Base-by-base conservation (phyloP, 768 basidiomycete genomes). In the Trametes cubensis region DNA sequence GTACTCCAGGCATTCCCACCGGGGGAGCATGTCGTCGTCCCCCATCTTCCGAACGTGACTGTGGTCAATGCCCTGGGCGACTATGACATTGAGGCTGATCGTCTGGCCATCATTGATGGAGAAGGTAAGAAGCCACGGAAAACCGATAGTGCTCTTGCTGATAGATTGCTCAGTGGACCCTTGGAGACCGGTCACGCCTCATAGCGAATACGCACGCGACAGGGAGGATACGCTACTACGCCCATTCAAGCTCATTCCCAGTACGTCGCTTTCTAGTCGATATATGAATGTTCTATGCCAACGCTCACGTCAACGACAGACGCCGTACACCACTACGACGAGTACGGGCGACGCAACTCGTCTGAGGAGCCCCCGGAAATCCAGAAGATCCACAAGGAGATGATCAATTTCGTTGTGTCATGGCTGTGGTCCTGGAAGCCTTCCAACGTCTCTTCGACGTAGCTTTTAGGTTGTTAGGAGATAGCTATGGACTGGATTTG, bases 201-300 rank as follows among this genome's bases (percentile, higher is more conserved):
- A 92, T 71, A 90, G 90, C 65, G 78, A 82, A 52, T 83, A 90
- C 52, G 93, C 94, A 3, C 69, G 75, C 6, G 79, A 85, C 49
- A 80, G 94, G 18, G 72, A 79, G 45, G 92, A 94, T 73, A 94
- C 92, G 0, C 74, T 87, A 17, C 69, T 86, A 39, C 79, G 82
- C 41, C 95, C 95, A 0, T 94, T 94, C 76, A 94, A 95, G 72
- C 69, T 95, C 44, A 97, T 97, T 60, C 88, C 88, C 11, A 80
- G 94, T 94, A 66, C 25, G 87, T 79, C 18, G 18, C 42, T 20
- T 44, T 5, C 23, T 20, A 25, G 8, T n/a, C 26, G 20, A 41
- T 41, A 30, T 20, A 11, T 56, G 7, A 21, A n/a, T 47, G 46
- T 10, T 10, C 2, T 2, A 11, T 2, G 5, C 10, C 34, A 11